Evolutionary conservation across 306 rosid species (phyloP), one percentile per base, ranked within the genome.

Genomic region (Vicia faba): DNA sequence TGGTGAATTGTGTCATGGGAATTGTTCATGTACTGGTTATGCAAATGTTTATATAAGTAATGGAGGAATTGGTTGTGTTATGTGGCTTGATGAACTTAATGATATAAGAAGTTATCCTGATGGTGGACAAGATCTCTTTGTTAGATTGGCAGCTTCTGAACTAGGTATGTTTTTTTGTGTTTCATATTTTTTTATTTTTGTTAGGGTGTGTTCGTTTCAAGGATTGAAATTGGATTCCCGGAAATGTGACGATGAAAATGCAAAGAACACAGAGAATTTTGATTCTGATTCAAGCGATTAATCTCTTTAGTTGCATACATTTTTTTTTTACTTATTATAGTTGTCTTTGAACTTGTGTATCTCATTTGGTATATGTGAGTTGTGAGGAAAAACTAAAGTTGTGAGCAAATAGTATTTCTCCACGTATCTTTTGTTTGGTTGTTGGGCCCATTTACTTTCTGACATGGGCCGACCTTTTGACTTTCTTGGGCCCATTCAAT

Each of bases 111-210:
- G 16, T 29, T 85, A 81, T 38, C 11, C 80, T 5, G 33, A 6
- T 0, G 95, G 83, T 8, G 96, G 96, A 0, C 96, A 89, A 51
- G 66, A 58, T 63, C 80, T 89, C 14, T 82, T 66, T 64, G 74
- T 89, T 55, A 74, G 88, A 60, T 78, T 87, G 40, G 84, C 95
- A 8, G 84, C 96, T 83, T 80, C 96, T 40, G 96, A 87, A 44
- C 23, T 80, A 16, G 95, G 96, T 89, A 86, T 0, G 72, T 45
- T 2, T n/a, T 2, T 16, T 33, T 33, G 38, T 50, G 18, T 58
- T 19, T 71, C 49, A 25, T 3, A 1, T 71, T 53, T 35, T 5
- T 11, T 15, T 12, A 10, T 35, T 40, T 28, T 0, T 16, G 12
- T 64, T 2, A 2, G 3, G 11, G n/a, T n/a, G n/a, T n/a, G n/a